A percentile compares a stretch with the other conserved stretches of the same genome.
phyloP scores from a whole-genome alignment of 768 basidiomycete genomes.

The Pleurotus tuoliensis region DNA sequence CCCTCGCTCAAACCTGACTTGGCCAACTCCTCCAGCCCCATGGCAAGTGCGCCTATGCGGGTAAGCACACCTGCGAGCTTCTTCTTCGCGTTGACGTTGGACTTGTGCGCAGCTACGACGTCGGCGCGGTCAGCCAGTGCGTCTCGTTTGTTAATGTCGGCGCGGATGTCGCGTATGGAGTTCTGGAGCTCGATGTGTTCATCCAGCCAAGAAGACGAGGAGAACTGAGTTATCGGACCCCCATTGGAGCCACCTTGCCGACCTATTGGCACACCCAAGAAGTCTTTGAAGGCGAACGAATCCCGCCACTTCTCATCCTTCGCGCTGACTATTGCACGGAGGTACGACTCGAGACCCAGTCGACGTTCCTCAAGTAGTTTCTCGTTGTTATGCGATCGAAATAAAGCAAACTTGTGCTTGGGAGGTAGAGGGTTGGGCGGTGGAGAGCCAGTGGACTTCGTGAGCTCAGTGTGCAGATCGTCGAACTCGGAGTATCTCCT shows the following conservation, averaged over 20 bases:
- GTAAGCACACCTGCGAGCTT: slow-evolving; percentile 74
- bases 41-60: slow-evolving; percentile 68
- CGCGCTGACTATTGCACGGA: slow-evolving; percentile 79
- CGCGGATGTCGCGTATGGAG: slow-evolving; percentile 75
- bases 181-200: slow-evolving; percentile 80
- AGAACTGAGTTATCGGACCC: slow-evolving; percentile 49
- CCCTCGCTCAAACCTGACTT: slow-evolving; percentile 80
- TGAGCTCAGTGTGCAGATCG: slow-evolving; percentile 79
- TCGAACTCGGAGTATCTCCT: slow-evolving; percentile 93
- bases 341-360: slow-evolving; percentile 73
- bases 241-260: slow-evolving; percentile 34
- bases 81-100: slow-evolving; percentile 83
- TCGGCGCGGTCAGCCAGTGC: slow-evolving; percentile 76
- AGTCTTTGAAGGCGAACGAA: slow-evolving; percentile 73
- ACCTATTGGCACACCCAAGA: slow-evolving; percentile 79
- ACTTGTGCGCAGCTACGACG: slow-evolving; percentile 66
- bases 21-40: slow-evolving; percentile 62
- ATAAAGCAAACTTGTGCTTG: slow-evolving; percentile 74
- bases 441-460: slow-evolving; percentile 70
- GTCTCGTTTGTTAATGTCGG: slow-evolving; percentile 85
- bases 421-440: slow-evolving; percentile 82
- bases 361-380: slow-evolving; percentile 75
- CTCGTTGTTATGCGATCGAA: slow-evolving; percentile 53
- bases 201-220: slow-evolving; percentile 81
- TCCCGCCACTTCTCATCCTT: slow-evolving; percentile 86